phyloP scores from a whole-genome alignment of 2,329 filamentous ascomycete genomes.

The Diaporthe citri region DNA sequence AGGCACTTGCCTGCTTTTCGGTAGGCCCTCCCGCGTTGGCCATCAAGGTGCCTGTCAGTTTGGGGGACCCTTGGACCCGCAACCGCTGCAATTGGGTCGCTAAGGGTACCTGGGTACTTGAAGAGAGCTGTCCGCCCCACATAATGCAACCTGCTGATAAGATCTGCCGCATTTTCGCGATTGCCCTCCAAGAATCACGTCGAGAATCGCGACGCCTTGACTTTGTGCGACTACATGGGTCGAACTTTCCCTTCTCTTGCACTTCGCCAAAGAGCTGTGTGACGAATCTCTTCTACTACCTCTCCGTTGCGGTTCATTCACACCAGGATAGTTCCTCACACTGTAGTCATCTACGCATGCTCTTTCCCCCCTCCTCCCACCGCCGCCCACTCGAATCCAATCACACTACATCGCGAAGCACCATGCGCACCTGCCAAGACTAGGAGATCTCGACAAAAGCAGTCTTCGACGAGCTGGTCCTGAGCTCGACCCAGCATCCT shows the following conservation, averaged over 20 bases:
- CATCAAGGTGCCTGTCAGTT: conserved; percentile 30
- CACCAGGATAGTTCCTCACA: neutral
- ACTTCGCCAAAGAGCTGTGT: neutral
- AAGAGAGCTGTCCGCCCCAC: neutral
- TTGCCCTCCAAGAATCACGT: conserved; percentile 24
- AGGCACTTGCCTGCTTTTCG: neutral
- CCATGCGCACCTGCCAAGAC: conserved; percentile 40
- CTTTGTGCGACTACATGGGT: neutral
- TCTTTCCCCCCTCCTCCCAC: conserved; percentile 28
- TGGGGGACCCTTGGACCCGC: conserved; percentile 18
- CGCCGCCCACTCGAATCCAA: conserved; percentile 10
- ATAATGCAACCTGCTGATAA: conserved; percentile 34
- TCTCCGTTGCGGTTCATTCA: neutral
- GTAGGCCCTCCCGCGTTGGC: neutral
- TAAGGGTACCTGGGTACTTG: neutral
- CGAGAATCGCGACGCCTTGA: neutral
- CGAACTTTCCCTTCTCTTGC: neutral
- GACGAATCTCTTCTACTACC: neutral
- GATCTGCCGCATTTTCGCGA: conserved; percentile 34
- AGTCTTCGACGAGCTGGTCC: conserved; percentile 39
- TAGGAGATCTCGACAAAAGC: conserved; percentile 40
- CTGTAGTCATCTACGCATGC: conserved; percentile 4
- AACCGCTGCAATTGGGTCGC: conserved; percentile 1
- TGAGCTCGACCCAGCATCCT: conserved; percentile 23
- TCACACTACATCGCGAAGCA: conserved; percentile 38